Percentiles rank a stretch among this genome's conserved stretches.
phyloP scores from a whole-genome alignment of 1,139 yeast species.

The Blastobotrys apis region DNA sequence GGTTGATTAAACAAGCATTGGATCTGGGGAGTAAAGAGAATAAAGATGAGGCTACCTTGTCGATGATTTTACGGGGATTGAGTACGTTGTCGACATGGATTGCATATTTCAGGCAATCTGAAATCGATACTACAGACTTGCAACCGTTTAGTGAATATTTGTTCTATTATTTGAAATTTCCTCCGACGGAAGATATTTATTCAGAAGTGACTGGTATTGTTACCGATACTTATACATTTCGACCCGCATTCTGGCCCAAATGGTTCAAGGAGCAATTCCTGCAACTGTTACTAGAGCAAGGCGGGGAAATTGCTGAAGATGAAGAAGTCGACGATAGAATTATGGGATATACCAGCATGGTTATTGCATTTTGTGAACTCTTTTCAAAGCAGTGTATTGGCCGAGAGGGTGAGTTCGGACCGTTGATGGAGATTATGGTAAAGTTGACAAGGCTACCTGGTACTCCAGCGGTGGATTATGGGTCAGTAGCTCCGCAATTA shows the following conservation, averaged over 20 bases:
- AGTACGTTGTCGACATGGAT: slow-evolving; percentile 23
- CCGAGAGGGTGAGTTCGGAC: slow-evolving; percentile 14
- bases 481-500: slow-evolving; percentile 54
- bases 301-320: slow-evolving; percentile 7
- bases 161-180: slow-evolving; percentile 38
- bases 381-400: slow-evolving; percentile 10
- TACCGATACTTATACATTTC: slow-evolving; percentile 16
- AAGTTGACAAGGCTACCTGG: slow-evolving; percentile 59
- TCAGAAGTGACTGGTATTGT: slow-evolving; percentile 23
- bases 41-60: not conserved
- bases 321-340: slow-evolving; percentile 11
- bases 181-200: slow-evolving; percentile 35
- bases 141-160: slow-evolving; percentile 34
- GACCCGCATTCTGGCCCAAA: slow-evolving; percentile 19
- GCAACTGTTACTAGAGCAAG: slow-evolving; percentile 17
- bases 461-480: slow-evolving; percentile 62
- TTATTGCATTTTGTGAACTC: slow-evolving; percentile 15
- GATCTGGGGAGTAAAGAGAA: not conserved
- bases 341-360: slow-evolving; percentile 8
- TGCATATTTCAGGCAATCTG: slow-evolving; percentile 19
- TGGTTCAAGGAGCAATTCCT: slow-evolving; percentile 16
- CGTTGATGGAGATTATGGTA: slow-evolving; percentile 38
- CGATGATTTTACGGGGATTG: slow-evolving; percentile 12
- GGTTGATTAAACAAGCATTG: slow-evolving; percentile 11
- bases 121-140: slow-evolving; percentile 35